Evolutionary conservation across 2,329 filamentous ascomycete genomes (phyloP), one percentile per base, ranked within the genome.

Genomic region (Colletotrichum trifolii): DNA sequence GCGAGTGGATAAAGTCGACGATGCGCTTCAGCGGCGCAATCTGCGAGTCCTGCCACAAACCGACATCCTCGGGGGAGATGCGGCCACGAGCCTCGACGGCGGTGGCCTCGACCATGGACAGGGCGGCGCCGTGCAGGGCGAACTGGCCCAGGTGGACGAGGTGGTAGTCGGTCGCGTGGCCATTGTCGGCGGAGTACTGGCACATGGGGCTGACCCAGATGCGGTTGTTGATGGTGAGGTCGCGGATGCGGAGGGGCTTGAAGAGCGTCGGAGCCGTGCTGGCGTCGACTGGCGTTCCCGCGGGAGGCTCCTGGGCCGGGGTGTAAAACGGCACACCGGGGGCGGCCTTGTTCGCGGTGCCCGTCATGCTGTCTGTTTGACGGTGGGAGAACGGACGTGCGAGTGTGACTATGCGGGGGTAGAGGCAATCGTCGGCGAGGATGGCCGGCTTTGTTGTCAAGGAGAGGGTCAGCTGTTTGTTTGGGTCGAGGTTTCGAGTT

Each of bases 11-110:
- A 68, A 94, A 96, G 67, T 96, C 91, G 40, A 89, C 87, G 49
- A 95, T 85, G 64, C 86, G 85, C 73, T 84, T 86, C 63, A 96
- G 79, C 0, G 89, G 89, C 68, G 85, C 89, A 66, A 94, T 90
- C 76, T 97, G 94, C 39, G 85, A 88, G 75, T 97, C 94, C 67
- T 91, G 84, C 94, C 94, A 97, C 8, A 97, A 79, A 1, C 94
- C 93, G 11, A 82, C 79, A 74, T 95, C 92, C 75, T 94, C 84
- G 1, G 93, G 93, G 1, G 91, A 91, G 80, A 97, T 97, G 60
- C 94, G 87, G 35, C 94, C 94, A 70, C 94, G 88, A 6, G 92
- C 79, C 9, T 87, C 82, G 0, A 97, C 91, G 38, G 89, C 83
- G 1, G 92, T 94, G 34, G 94, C 93, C 79, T 97, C 94, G 62